These are phyloP conservation scores for Lactarius vividus DNA, from an alignment of 768 basidiomycete species.

Conservation along the genomic window DNA sequence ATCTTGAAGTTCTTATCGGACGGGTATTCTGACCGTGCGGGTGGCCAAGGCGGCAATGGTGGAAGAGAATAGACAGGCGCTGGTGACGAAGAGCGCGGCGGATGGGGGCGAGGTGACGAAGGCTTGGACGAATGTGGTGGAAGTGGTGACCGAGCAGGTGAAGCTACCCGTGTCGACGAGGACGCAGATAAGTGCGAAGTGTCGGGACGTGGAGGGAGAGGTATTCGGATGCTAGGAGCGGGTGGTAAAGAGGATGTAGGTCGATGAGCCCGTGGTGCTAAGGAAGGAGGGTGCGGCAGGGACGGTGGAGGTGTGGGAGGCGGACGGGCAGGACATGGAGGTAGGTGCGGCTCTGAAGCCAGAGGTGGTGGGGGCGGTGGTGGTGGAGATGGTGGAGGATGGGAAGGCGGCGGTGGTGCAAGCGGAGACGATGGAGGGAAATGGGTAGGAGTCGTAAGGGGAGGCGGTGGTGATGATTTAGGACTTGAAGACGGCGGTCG, in stretches of 20 bases:
- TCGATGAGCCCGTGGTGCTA: slow-evolving; percentile 31
- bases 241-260: slow-evolving; percentile 25
- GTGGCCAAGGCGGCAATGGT: slow-evolving; percentile 53
- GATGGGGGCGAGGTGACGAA: slow-evolving; percentile 23
- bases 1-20: slow-evolving; percentile 54
- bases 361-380: slow-evolving; percentile 29
- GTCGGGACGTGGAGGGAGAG: slow-evolving; percentile 29
- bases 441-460: slow-evolving; percentile 27
- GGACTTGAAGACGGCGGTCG: slow-evolving; percentile 32
- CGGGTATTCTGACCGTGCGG: slow-evolving; percentile 49
- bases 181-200: slow-evolving; percentile 29
- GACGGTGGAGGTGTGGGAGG: slow-evolving; percentile 31
- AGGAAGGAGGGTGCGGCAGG: slow-evolving; percentile 22
- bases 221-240: slow-evolving; percentile 21
- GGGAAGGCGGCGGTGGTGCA: slow-evolving; percentile 17
- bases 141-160: slow-evolving; percentile 26
- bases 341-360: slow-evolving; percentile 29
- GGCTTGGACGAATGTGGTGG: slow-evolving; percentile 34
- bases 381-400: slow-evolving; percentile 34
- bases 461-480: slow-evolving; percentile 28
- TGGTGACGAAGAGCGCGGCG: slow-evolving; percentile 24
- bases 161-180: slow-evolving; percentile 28
- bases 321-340: slow-evolving; percentile 24
- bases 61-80: slow-evolving; percentile 39
- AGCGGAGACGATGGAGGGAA: slow-evolving; percentile 30